Percentiles rank a stretch among this genome's conserved stretches.
Evolutionary conservation across 805 yeast genomes (phyloP).

Genomic region (Cyberlindnera americana): DNA sequence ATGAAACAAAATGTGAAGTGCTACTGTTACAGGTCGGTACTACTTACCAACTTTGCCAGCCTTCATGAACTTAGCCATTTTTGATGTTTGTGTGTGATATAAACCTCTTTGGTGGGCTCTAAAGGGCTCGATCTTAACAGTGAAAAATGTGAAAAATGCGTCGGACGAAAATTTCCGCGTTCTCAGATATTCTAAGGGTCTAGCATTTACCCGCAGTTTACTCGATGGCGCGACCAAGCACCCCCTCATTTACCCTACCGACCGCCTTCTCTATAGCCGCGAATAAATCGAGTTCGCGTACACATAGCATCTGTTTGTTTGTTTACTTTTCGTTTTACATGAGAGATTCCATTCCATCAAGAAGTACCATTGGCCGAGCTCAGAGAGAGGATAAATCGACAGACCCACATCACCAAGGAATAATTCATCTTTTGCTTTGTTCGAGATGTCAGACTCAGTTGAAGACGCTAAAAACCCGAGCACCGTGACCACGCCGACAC

Average conservation of each 20-base stretch:
- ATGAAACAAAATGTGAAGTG: neutral
- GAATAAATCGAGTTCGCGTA: too few species aligned
- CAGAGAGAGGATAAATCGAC: too few species aligned
- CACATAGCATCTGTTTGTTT: neutral
- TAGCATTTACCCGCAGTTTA: too few species aligned
- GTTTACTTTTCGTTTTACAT: neutral
- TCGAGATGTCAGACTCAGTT: neutral
- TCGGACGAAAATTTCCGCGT: conserved; percentile 19
- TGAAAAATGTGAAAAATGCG: conserved; percentile 26
- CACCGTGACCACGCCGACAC: conserved; percentile 18
- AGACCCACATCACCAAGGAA: too few species aligned
- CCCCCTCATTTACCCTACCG: too few species aligned
- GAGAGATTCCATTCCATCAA: neutral
- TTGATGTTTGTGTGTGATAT: conserved; percentile 16
- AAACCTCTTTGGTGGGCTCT: conserved; percentile 3
- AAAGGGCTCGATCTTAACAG: conserved; percentile 9
- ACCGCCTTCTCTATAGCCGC: too few species aligned
- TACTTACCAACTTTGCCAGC: conserved; percentile 93
- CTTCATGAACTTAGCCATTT: conserved; percentile 98
- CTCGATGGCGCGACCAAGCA: too few species aligned
- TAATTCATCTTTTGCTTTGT: too few species aligned
- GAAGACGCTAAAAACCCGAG: conserved; percentile 14
- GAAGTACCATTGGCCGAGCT: too few species aligned
- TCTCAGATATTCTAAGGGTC: conserved; percentile 24
- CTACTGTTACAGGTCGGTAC: neutral